Conservation (phyloP, 768 basidiomycete genomes). For the Leccinum rimulosum region DNA sequence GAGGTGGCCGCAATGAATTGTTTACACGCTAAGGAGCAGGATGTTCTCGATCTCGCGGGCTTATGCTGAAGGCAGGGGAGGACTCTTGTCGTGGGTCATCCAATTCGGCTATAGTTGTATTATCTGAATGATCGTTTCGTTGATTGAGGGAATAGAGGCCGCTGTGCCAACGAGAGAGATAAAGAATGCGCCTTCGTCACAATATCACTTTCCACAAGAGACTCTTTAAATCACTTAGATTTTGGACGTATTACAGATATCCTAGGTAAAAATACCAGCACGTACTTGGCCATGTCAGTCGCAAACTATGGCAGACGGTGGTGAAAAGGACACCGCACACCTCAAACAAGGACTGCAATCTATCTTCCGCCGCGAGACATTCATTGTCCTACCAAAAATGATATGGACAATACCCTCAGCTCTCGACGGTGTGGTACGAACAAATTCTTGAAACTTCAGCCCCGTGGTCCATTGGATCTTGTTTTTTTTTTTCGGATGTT, state of each 20-base stretch:
- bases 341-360: slow-evolving; percentile 70
- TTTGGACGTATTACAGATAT: slow-evolving; percentile 20
- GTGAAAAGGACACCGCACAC: slow-evolving; percentile 49
- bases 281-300: slow-evolving; percentile 26
- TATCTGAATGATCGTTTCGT: not conserved
- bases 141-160: slow-evolving; percentile 40
- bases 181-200: slow-evolving; percentile 44
- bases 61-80: slow-evolving; percentile 38
- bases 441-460: not conserved
- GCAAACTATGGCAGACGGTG: slow-evolving; percentile 63
- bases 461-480: not conserved
- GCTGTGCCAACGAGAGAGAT: slow-evolving; percentile 57
- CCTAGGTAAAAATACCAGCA: not conserved
- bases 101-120: not conserved
- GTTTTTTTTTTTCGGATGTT: not conserved
- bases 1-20: slow-evolving; percentile 56
- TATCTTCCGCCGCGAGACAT: slow-evolving; percentile 34
- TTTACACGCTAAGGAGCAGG: slow-evolving; percentile 51
- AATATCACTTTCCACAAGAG: slow-evolving; percentile 15
- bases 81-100: slow-evolving; percentile 55
- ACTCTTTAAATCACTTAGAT: slow-evolving; percentile 12
- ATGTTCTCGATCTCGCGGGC: slow-evolving; percentile 49
- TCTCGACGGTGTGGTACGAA: slow-evolving; percentile 22
- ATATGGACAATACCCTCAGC: slow-evolving; percentile 20
- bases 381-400: slow-evolving; percentile 8